A percentile compares a stretch with the other conserved stretches of the same genome.
Evolutionary conservation across 2,329 filamentous ascomycete genomes (phyloP).

Genomic region (Ophiocordyceps robertsii): DNA sequence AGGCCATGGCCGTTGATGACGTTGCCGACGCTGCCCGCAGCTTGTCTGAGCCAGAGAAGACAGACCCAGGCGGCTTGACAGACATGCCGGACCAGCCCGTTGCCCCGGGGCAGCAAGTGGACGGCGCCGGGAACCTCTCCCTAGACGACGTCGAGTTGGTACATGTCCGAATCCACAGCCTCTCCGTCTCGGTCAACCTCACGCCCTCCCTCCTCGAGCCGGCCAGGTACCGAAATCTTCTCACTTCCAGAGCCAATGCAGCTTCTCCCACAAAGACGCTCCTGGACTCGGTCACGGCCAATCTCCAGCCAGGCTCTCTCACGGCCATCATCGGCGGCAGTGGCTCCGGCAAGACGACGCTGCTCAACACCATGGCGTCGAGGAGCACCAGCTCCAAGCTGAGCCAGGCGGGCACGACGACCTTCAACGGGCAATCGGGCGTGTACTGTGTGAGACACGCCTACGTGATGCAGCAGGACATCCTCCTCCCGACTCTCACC

Average conservation of each 20-base stretch:
- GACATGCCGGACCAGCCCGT: constrained; percentile 14
- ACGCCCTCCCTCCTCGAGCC: constrained; percentile 39
- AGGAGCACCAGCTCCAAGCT: constrained; percentile 45
- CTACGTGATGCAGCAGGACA: constrained; percentile 67
- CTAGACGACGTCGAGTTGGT: constrained; percentile 42
- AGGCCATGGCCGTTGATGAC: background rate
- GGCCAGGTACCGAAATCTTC: constrained; percentile 28
- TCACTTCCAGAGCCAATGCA: constrained; percentile 21
- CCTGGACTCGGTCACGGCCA: constrained; percentile 48
- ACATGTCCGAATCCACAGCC: constrained; percentile 36
- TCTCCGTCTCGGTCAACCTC: constrained; percentile 44
- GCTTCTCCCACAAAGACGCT: constrained; percentile 33
- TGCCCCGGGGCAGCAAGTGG: constrained; percentile 2
- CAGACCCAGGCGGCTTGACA: constrained; percentile 12
- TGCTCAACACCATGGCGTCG: constrained; percentile 59
- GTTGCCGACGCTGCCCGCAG: background rate
- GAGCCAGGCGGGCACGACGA: constrained; percentile 37
- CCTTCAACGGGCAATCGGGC: constrained; percentile 46
- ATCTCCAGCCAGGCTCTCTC: constrained; percentile 50
- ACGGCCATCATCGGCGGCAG: constrained; percentile 66
- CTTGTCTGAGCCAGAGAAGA: background rate
- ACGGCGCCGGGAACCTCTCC: constrained; percentile 22
- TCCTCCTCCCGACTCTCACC: constrained; percentile 59
- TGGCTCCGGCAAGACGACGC: constrained; percentile 59
- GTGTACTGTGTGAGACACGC: constrained; percentile 44